Base-by-base conservation (phyloP, 306 rosid species). In the Vicia sativa region DNA sequence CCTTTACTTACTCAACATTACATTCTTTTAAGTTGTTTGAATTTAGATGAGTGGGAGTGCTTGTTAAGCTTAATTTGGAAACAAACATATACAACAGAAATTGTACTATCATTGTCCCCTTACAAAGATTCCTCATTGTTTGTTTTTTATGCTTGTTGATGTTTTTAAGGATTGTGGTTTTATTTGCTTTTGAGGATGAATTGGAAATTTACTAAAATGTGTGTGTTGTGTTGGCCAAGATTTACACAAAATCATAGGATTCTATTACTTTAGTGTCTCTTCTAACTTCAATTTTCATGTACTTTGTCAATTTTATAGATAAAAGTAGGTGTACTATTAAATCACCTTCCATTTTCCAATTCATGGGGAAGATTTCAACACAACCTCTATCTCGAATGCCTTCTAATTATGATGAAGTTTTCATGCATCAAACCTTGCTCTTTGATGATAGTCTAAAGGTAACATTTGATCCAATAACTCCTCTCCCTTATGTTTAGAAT, bases 381-480 rank as follows among this genome's bases (percentile, higher is more conserved):
- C 80, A 73, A 65, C 84, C 82, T 4, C 21, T 69, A 50, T 75
- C 97, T 62, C 68, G 63, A 35, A 84, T 83, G 73, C 81, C 85
- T 59, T 90, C 96, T 26, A 88, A 89, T 75, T 88, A 87, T 67
- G 99, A 95, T 71, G 99, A 95, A 84, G 89, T 84, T 84, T 90
- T 91, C 63, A 95, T 95, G 99, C 86, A 88, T 60, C 99, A 91
- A 65, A 87, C 95, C 81, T 71, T 95, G 87, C 81, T 95, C 50
- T 95, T 95, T 79, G 87, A 96, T 75, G 97, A 95, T 71, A 85
- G 99, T 88, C 89, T 95, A 35, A 87, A 79, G 95, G 99, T 90
- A 55, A 55, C 62, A n/a, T 55, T 26, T 28, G 62, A 28, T 13
- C 38, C 11, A 26, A n/a, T 55, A 55, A 7, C 7, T 26, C 19